These are phyloP conservation scores for Heteromeles arbutifolia DNA, from an alignment of 306 rosid genomes.

Conservation along the genomic window DNA sequence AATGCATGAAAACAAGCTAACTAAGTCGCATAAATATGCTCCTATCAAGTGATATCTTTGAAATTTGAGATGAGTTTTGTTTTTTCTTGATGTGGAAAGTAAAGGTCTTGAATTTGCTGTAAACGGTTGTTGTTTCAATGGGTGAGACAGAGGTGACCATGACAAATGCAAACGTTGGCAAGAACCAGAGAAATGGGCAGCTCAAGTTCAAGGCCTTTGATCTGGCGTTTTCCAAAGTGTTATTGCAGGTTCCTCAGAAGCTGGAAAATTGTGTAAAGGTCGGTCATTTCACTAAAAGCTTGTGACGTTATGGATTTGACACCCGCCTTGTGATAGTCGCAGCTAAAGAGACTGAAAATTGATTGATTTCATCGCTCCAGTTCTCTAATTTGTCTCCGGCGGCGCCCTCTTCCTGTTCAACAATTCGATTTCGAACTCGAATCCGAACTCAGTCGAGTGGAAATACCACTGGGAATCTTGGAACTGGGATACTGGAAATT, in stretches of 20 bases:
- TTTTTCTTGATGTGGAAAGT: constrained; percentile 1
- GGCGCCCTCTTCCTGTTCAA: no score
- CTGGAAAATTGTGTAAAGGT: constrained; percentile 70
- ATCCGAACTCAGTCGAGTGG: no score
- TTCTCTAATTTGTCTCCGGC: no score
- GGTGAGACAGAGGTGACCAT: constrained; percentile 41
- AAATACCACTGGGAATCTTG: no score
- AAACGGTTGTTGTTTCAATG: constrained; percentile 38
- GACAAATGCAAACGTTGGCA: constrained; percentile 27
- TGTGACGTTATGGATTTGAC: background rate
- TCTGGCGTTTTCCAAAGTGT: constrained; percentile 45
- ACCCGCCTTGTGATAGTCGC: constrained; percentile 36
- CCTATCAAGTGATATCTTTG: no score
- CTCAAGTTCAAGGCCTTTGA: constrained; percentile 33
- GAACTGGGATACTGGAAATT: no score
- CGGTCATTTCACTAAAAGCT: constrained; percentile 8
- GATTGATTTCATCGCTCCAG: no score
- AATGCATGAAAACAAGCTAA: no score
- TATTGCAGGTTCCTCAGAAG: constrained; percentile 62
- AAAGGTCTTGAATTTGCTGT: background rate
- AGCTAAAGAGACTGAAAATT: constrained; percentile 40
- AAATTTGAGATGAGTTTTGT: constrained; percentile 9
- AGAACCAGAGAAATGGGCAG: constrained; percentile 35
- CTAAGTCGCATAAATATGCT: no score
- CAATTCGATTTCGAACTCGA: no score